Evolutionary conservation across 2,329 filamentous ascomycete genomes (phyloP).

Genomic region (Botryotinia convoluta): DNA sequence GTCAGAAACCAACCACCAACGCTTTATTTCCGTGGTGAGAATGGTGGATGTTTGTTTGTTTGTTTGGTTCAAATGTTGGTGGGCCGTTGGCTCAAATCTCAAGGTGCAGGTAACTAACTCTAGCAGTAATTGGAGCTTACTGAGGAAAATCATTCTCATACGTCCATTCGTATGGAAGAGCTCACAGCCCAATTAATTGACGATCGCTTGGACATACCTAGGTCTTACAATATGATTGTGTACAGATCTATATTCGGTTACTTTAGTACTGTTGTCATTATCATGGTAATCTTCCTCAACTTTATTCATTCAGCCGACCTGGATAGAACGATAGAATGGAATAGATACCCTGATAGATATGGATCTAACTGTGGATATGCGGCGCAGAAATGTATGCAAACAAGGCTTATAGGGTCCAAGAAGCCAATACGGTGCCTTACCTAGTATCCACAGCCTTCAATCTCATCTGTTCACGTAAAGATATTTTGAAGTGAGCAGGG

Average conservation of each 20-base stretch:
- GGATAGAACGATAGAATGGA: background rate
- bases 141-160: background rate
- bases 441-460: constrained; percentile 1
- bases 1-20: background rate
- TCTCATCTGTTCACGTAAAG: constrained; percentile 15
- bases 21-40: background rate
- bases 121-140: background rate
- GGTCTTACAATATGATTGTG: background rate
- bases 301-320: background rate
- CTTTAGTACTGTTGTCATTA: background rate
- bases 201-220: background rate
- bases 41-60: background rate
- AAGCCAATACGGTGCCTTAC: background rate
- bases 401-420: constrained; percentile 8
- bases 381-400: background rate
- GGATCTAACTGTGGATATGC: constrained; percentile 9
- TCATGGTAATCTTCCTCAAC: background rate
- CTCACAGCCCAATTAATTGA: background rate
- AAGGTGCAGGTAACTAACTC: background rate
- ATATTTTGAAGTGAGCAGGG: constrained; percentile 1
- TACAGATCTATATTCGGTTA: background rate
- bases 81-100: background rate
- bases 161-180: background rate
- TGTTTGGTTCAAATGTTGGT: background rate
- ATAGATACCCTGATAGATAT: background rate